These are phyloP conservation scores for Venturia oleaginea DNA, from an alignment of 2,329 filamentous ascomycete species.

Conservation along the genomic window DNA sequence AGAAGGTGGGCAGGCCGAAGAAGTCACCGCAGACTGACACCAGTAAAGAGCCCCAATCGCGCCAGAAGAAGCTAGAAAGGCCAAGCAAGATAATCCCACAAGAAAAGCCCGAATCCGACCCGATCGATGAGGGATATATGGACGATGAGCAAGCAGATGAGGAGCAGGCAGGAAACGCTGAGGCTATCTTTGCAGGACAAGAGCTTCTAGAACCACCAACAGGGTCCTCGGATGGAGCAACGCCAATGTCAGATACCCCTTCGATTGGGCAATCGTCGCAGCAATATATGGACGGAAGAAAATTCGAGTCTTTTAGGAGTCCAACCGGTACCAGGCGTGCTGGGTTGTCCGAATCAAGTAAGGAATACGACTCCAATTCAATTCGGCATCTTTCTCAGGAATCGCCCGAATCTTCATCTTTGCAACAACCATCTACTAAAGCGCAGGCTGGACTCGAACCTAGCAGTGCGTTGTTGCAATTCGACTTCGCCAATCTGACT, in stretches of 20 bases:
- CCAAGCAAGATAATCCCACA: neutral
- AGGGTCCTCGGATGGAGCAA: neutral
- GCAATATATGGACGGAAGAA: neutral
- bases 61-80: neutral
- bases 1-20: constrained; percentile 5
- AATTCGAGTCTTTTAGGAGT: neutral
- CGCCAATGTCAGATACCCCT: neutral
- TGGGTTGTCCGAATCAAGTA: neutral
- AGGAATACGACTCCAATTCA: neutral
- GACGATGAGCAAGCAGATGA: neutral
- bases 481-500: constrained; percentile 9
- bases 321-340: neutral
- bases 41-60: neutral
- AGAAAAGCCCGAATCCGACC: neutral
- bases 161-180: neutral
- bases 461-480: neutral
- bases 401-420: neutral
- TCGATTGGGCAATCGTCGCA: neutral
- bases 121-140: neutral
- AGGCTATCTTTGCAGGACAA: neutral
- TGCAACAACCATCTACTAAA: neutral
- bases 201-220: neutral
- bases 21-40: neutral
- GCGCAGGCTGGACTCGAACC: neutral
- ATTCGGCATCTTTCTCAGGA: neutral